Evolutionary conservation across 352 stramenopile genomes (phyloP).

Genomic region (Globisporangium recalcitrans): DNA sequence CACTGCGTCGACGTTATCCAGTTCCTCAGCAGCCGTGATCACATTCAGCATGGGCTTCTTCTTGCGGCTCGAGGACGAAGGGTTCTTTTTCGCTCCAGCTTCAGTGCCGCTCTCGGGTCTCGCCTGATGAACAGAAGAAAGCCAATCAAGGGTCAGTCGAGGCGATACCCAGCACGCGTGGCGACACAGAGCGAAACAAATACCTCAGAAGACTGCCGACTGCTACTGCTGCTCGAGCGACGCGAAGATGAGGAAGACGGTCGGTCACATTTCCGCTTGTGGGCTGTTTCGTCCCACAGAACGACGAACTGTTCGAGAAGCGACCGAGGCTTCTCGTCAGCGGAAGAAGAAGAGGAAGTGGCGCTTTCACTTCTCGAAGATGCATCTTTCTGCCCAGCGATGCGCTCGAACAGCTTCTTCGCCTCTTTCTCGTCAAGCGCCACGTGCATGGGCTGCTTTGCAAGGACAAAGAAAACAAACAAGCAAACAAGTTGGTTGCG

Average conservation of each 20-base stretch:
- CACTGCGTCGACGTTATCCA: slow-evolving; percentile 10
- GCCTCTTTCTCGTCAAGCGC: slow-evolving; percentile 13
- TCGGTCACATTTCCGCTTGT: slow-evolving; percentile 14
- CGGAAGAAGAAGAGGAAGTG: background rate
- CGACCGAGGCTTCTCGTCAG: slow-evolving; percentile 3
- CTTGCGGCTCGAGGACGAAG: slow-evolving; percentile 8
- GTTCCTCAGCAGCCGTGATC: slow-evolving; percentile 22
- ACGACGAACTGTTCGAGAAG: slow-evolving; percentile 17
- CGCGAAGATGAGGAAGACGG: slow-evolving; percentile 3
- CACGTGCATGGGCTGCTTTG: background rate
- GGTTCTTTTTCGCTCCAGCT: slow-evolving; percentile 9
- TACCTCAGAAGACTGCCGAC: slow-evolving; percentile 9
- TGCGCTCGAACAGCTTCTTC: slow-evolving; percentile 10
- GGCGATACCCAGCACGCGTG: background rate
- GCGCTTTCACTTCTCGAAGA: slow-evolving; percentile 13
- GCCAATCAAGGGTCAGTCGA: background rate
- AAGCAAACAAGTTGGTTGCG: background rate
- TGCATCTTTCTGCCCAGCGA: slow-evolving; percentile 14
- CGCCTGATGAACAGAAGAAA: background rate
- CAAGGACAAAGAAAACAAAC: background rate
- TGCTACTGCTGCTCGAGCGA: slow-evolving; percentile 11
- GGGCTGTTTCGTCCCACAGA: slow-evolving; percentile 11
- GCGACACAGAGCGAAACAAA: background rate
- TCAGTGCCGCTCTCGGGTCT: background rate
- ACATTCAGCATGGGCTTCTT: slow-evolving; percentile 42